phyloP scores from a whole-genome alignment of 2,329 filamentous ascomycete species.

The Sarocladium brachiariae region DNA sequence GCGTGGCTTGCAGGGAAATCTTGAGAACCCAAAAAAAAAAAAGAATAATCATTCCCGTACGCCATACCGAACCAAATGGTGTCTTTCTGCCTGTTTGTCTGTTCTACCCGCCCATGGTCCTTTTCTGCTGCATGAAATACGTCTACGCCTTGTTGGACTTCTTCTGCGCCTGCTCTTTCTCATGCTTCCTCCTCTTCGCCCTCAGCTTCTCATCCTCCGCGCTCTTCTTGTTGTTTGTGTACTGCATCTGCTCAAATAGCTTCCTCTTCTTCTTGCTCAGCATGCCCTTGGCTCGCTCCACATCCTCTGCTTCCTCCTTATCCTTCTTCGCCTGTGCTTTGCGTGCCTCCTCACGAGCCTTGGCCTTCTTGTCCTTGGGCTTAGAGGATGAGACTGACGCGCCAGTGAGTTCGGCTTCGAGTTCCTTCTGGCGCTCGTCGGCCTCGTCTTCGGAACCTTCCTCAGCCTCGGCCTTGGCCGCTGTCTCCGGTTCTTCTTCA shows the following conservation, averaged over 20 bases:
- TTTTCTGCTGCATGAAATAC: background rate
- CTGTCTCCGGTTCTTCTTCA: conserved; percentile 36
- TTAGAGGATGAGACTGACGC: conserved; percentile 44
- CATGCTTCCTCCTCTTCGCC: conserved; percentile 83
- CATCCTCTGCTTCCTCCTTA: conserved; percentile 73
- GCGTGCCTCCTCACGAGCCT: conserved; percentile 62
- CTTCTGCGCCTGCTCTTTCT: conserved; percentile 51
- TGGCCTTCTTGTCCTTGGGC: conserved; percentile 44
- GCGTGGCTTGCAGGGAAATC: too few species aligned
- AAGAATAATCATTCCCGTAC: conserved; percentile 2
- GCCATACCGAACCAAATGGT: conserved; percentile 7
- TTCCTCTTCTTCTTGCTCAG: conserved; percentile 96
- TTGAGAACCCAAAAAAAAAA: too few species aligned
- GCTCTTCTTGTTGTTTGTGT: conserved; percentile 89
- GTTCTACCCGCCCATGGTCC: background rate
- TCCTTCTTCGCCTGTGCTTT: conserved; percentile 65
- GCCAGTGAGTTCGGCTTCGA: conserved; percentile 86
- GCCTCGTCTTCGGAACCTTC: conserved; percentile 53
- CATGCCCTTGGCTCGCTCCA: conserved; percentile 96
- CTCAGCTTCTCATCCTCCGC: conserved; percentile 82
- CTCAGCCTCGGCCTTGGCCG: conserved; percentile 29
- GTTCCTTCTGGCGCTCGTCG: conserved; percentile 74
- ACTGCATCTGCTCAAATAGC: conserved; percentile 95
- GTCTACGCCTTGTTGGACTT: conserved; percentile 24
- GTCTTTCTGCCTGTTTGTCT: background rate